phyloP scores from a whole-genome alignment of 768 basidiomycete genomes.

The Boletellus ananas region DNA sequence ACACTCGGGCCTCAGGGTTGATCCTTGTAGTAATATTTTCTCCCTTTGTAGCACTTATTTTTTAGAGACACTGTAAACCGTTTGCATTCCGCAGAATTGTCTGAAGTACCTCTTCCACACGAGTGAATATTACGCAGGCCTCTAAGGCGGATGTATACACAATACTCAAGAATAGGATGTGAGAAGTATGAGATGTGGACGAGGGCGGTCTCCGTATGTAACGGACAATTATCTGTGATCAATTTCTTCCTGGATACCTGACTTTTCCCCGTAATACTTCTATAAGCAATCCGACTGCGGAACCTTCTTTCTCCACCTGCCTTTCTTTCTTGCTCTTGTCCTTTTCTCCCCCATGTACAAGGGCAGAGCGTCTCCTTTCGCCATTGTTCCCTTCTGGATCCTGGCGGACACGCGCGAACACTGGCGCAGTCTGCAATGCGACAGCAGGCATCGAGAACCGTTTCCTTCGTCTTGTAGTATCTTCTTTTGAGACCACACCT shows the following conservation, averaged over 20 bases:
- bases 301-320: slow-evolving; percentile 23
- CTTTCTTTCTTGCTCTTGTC: slow-evolving; percentile 18
- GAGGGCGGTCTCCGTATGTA: not conserved
- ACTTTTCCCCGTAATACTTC: slow-evolving; percentile 28
- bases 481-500: slow-evolving; percentile 40
- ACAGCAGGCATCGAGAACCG: slow-evolving; percentile 77
- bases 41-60: not conserved
- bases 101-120: not conserved
- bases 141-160: not conserved
- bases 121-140: not conserved
- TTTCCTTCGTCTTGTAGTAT: slow-evolving; percentile 60
- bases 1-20: not conserved
- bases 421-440: slow-evolving; percentile 67
- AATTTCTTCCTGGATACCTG: slow-evolving; percentile 20
- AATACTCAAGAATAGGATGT: not conserved
- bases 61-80: not conserved
- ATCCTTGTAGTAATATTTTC: not conserved
- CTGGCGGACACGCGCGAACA: slow-evolving; percentile 52
- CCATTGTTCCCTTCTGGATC: slow-evolving; percentile 11
- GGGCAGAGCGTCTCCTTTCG: slow-evolving; percentile 50
- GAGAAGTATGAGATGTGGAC: not conserved
- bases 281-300: slow-evolving; percentile 29
- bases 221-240: not conserved
- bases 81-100: not conserved
- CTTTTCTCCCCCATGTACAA: slow-evolving; percentile 46